phyloP scores from a whole-genome alignment of 2,329 filamentous ascomycete species.

The Chrysoporthe cubensis region DNA sequence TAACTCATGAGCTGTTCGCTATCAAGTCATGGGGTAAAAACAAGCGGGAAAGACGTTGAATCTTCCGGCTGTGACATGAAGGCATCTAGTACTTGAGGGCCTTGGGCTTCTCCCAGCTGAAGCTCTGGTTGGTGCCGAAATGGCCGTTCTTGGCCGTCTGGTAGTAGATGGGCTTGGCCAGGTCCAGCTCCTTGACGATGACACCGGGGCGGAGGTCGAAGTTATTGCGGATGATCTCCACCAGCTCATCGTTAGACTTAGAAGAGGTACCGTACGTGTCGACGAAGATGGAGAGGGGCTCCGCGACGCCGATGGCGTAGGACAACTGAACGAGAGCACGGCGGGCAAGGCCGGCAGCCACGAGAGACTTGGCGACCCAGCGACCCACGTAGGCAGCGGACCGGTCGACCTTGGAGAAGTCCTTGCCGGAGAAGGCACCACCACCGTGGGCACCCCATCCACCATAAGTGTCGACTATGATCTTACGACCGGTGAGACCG shows the following conservation, averaged over 20 bases:
- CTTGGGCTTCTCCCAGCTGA: constrained; percentile 99
- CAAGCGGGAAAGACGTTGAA: constrained; percentile 37
- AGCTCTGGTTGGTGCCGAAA: constrained; percentile 95
- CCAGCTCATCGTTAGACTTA: constrained; percentile 89
- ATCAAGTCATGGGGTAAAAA: constrained; percentile 8
- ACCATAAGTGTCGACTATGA: constrained; percentile 99
- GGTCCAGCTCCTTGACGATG: constrained; percentile 95
- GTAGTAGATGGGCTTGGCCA: constrained; percentile 96
- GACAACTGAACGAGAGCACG: constrained; percentile 96
- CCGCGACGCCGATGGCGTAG: constrained; percentile 98
- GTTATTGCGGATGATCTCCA: constrained; percentile 92
- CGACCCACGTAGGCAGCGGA: constrained; percentile 96
- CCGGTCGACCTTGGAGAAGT: constrained; percentile 99
- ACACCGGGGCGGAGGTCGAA: constrained; percentile 98
- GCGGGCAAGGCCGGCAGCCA: constrained; percentile 84
- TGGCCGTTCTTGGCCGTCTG: constrained; percentile 99
- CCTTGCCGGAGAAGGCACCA: constrained; percentile 99
- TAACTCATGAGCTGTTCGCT: neutral
- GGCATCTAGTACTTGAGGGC: constrained; percentile 78
- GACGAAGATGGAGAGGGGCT: constrained; percentile 97
- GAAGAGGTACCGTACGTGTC: constrained; percentile 95
- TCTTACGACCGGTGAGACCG: constrained; percentile 98
- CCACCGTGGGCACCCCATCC: constrained; percentile 99
- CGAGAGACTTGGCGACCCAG: constrained; percentile 99
- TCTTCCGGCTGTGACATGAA: constrained; percentile 32